Percentiles rank a stretch among this genome's conserved stretches.
phyloP scores from a whole-genome alignment of 805 yeast species.

The Candida anglica region DNA sequence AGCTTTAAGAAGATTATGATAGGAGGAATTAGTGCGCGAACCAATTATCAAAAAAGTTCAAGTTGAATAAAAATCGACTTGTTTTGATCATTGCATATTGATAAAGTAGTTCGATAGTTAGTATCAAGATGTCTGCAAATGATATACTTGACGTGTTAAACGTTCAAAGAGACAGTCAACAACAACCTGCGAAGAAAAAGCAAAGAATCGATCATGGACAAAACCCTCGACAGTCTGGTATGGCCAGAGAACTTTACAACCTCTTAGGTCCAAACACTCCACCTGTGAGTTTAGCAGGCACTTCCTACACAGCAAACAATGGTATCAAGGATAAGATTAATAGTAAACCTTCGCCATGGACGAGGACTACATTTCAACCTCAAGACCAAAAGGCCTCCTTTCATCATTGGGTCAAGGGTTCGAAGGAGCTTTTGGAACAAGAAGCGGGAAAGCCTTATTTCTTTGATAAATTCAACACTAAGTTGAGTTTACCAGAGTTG shows the following conservation, averaged over 20 bases:
- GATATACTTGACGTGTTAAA: constrained; percentile 78
- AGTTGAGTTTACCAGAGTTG: constrained; percentile 66
- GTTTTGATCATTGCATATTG: too few species aligned
- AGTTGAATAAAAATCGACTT: too few species aligned
- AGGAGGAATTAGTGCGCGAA: too few species aligned
- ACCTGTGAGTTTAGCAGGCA: constrained; percentile 45
- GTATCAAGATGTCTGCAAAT: constrained; percentile 29
- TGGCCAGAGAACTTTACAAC: constrained; percentile 86
- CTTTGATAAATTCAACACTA: constrained; percentile 72
- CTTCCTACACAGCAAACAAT: constrained; percentile 31
- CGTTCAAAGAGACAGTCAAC: constrained; percentile 47
- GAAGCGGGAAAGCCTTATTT: constrained; percentile 45
- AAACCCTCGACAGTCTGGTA: constrained; percentile 49
- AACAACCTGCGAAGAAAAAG: constrained; percentile 40
- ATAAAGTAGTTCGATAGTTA: too few species aligned
- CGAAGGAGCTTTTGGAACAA: constrained; percentile 40
- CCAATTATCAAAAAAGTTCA: too few species aligned
- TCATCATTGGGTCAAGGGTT: constrained; percentile 85
- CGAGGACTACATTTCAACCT: constrained; percentile 53
- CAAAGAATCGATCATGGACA: constrained; percentile 23
- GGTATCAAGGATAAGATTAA: constrained; percentile 54
- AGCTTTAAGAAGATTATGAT: too few species aligned
- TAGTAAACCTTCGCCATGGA: constrained; percentile 81
- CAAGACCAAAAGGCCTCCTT: constrained; percentile 48
- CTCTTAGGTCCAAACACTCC: constrained; percentile 91